A percentile compares a stretch with the other conserved stretches of the same genome.
Evolutionary conservation across 805 yeast species (phyloP).

Genomic region (Ogataea paradorogensis): DNA sequence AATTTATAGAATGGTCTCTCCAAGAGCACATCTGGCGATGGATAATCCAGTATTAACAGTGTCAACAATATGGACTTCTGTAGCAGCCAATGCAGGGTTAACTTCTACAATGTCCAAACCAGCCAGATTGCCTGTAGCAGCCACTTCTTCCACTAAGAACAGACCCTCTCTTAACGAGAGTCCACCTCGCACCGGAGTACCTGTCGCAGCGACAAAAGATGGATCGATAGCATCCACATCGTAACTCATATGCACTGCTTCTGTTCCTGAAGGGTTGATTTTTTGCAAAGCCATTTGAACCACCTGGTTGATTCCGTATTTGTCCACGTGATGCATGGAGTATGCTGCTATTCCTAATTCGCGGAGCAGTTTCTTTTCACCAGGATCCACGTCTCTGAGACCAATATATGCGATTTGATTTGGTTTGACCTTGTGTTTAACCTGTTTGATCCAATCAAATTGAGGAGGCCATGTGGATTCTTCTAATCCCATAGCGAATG

Average conservation of each 20-base stretch:
- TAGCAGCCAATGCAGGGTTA: slow-evolving; percentile 83
- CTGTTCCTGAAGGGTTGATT: slow-evolving; percentile 65
- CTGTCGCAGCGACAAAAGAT: slow-evolving; percentile 90
- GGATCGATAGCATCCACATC: slow-evolving; percentile 98
- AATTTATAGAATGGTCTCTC: slow-evolving; percentile 71
- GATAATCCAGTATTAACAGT: slow-evolving; percentile 91
- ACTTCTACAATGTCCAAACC: slow-evolving; percentile 93
- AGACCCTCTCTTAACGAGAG: slow-evolving; percentile 91
- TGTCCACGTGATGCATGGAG: slow-evolving; percentile 95
- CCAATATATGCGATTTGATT: slow-evolving; percentile 88
- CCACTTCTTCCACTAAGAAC: slow-evolving; percentile 87
- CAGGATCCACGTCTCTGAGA: slow-evolving; percentile 86
- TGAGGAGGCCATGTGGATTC: slow-evolving; percentile 64
- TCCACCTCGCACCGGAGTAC: slow-evolving; percentile 97
- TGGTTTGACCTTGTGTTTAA: slow-evolving; percentile 60
- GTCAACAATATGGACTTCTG: slow-evolving; percentile 70
- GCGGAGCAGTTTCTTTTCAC: slow-evolving; percentile 71
- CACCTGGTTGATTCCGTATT: slow-evolving; percentile 87
- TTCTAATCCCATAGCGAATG: slow-evolving; percentile 84
- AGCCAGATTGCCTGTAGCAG: slow-evolving; percentile 81
- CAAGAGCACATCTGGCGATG: slow-evolving; percentile 88
- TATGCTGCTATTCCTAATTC: slow-evolving; percentile 77
- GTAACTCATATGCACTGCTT: slow-evolving; percentile 85
- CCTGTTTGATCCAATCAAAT: slow-evolving; percentile 61
- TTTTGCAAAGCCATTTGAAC: slow-evolving; percentile 84